Evolutionary conservation across 768 basidiomycete species (phyloP).

Genomic region (Leccinum boreale): DNA sequence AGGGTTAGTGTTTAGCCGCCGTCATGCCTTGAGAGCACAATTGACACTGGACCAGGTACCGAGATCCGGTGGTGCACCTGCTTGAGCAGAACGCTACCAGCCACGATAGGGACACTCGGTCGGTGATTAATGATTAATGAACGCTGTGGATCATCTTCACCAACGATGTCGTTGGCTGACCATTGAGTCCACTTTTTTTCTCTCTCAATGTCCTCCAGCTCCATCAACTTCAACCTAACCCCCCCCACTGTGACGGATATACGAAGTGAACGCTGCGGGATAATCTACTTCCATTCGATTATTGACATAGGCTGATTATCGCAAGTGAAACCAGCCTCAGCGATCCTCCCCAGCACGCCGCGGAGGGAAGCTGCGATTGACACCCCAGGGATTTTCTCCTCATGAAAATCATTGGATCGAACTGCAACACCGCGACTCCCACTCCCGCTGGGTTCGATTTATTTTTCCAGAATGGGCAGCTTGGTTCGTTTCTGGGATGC

Average conservation of each 20-base stretch:
- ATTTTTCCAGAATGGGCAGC: not conserved
- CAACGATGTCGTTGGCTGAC: not conserved
- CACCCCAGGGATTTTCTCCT: not conserved
- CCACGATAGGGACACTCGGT: too few species aligned
- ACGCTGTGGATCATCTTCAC: too few species aligned
- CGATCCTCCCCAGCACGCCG: not conserved
- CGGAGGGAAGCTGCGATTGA: not conserved
- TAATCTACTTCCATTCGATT: not conserved
- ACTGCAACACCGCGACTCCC: not conserved
- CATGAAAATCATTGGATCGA: conserved; percentile 3
- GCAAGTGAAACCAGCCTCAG: not conserved
- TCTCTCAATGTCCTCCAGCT: too few species aligned
- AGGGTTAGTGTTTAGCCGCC: not conserved
- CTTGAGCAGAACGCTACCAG: too few species aligned
- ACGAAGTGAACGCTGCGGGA: not conserved
- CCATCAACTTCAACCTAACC: too few species aligned
- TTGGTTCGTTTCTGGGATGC: conserved; percentile 8
- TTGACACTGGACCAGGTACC: not conserved
- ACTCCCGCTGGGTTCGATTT: not conserved
- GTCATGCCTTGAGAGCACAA: not conserved
- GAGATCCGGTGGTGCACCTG: too few species aligned
- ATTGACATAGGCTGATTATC: not conserved
- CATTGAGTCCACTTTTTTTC: not conserved
- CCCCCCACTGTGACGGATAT: too few species aligned
- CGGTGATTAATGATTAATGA: too few species aligned